A percentile compares a stretch with the other conserved stretches of the same genome.
These are phyloP conservation scores for Leucocoprinus sp. DNA, from an alignment of 768 basidiomycete genomes.

Conservation along the genomic window DNA sequence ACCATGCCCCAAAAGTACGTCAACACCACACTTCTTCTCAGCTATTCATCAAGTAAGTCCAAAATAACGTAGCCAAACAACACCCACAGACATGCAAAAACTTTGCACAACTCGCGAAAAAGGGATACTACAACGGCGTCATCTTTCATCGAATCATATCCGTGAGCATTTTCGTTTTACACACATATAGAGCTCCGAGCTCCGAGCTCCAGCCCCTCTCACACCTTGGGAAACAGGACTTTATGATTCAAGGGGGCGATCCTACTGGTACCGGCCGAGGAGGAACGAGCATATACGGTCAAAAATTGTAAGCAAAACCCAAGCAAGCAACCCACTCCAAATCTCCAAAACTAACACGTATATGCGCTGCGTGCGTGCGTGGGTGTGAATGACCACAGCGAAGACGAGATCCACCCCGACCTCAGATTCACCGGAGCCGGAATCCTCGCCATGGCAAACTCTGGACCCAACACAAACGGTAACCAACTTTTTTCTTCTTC, in stretches of 20 bases:
- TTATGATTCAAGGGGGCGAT: constrained; percentile 96
- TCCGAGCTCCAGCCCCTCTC: not conserved
- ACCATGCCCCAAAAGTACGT: constrained; percentile 70
- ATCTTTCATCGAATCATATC: constrained; percentile 89
- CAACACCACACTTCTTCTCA: not conserved
- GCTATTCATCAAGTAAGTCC: constrained; percentile 10
- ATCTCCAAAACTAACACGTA: too few relatives aligned
- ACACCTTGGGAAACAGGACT: constrained; percentile 48
- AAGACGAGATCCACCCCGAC: constrained; percentile 88
- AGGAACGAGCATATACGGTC: constrained; percentile 82
- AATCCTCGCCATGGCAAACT: constrained; percentile 95
- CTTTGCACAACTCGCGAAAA: constrained; percentile 83
- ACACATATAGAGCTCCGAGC: not conserved
- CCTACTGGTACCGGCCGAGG: constrained; percentile 95
- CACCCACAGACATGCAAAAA: constrained; percentile 80
- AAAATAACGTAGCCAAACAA: constrained; percentile 15
- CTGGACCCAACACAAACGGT: constrained; percentile 90
- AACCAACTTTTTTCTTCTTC: constrained; percentile 27
- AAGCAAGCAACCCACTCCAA: too few relatives aligned
- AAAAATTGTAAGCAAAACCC: constrained; percentile 68
- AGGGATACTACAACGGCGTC: constrained; percentile 88
- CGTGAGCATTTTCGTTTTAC: constrained; percentile 31
- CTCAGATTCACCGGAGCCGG: constrained; percentile 93
- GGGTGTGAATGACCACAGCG: constrained; percentile 31
- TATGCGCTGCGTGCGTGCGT: not conserved